phyloP scores from a whole-genome alignment of 441 rosid genomes.

The Euphorbia celastroides region DNA sequence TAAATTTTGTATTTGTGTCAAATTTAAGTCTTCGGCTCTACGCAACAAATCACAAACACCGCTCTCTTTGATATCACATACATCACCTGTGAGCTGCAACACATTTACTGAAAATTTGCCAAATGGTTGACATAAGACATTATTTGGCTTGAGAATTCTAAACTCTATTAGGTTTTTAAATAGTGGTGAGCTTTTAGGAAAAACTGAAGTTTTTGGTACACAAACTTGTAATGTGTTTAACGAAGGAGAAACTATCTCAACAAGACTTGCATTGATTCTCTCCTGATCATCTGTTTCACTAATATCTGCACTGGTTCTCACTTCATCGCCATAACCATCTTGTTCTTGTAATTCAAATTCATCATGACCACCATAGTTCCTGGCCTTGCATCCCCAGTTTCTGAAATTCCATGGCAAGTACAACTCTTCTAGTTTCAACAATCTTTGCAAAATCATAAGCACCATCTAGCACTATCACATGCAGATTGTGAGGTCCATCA shows the following conservation, averaged over 20 bases:
- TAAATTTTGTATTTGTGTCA: neutral
- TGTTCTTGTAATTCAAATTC: too few relatives aligned
- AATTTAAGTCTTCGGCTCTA: neutral
- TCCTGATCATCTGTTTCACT: neutral
- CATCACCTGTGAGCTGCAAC: too few relatives aligned
- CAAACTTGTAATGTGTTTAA: neutral
- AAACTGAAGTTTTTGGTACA: neutral
- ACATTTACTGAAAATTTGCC: neutral
- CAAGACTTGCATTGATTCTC: neutral
- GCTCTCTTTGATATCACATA: neutral
- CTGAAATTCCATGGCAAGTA: neutral
- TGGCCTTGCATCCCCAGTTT: neutral
- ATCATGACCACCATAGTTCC: neutral
- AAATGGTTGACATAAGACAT: neutral
- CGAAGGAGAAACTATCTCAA: neutral
- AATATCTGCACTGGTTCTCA: neutral
- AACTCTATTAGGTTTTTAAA: neutral
- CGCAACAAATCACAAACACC: neutral
- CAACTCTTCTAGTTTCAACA: slow-evolving; percentile 1
- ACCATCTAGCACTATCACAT: too few relatives aligned
- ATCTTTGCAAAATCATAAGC: too few relatives aligned
- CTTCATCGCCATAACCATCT: neutral
- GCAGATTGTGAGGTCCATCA: too few relatives aligned
- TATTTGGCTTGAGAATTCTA: neutral
- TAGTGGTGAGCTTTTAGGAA: neutral